Evolutionary conservation across 148 eudicot species (phyloP), one percentile per base, ranked within the genome.

Genomic region (Pharnaceum exiguum): DNA sequence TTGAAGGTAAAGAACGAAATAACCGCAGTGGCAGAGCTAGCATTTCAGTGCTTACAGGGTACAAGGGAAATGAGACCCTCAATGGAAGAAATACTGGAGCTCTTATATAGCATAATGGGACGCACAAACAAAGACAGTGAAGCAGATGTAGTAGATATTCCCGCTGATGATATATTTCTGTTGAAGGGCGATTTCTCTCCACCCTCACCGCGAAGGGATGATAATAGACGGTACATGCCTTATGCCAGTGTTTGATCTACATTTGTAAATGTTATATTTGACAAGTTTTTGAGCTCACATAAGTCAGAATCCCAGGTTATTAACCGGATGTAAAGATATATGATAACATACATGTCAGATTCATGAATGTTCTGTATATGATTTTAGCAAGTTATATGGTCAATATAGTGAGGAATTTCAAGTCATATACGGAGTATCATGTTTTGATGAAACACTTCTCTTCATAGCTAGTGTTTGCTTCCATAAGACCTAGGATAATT

Each of bases 41-140:
- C 63, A 1, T 63, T 67, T 52, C 72, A 43, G 19, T 75, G 79
- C 54, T 53, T 75, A 49, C 73, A 71, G 25, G 24, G 30, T 43
- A 60, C 60, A 3, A 68, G 52, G 36, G 79, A 75, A 8, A 40
- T 57, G 66, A 48, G 79, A 31, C 79, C 79, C 2, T 39, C 76
- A 0, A 69, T 69, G 73, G 46, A 46, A 13, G 51, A 69, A 48
- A 51, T 62, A 18, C 63, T 68, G 46, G 57, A 62, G 22, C 47
- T 5, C 32, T 62, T 36, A 13, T 43, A 56, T 32, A 36, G 11
- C 1, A 46, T 75, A 44, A 45, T 56, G 32, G 59, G 22, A 22
- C 11, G 28, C 5, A 13, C 7, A 19, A 62, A 33, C 5, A 17
- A 36, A 28, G 22, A 12, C 16, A 44, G 38, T 5, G 46, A 38